Percentiles rank a stretch among this genome's conserved stretches.
Conservation (phyloP, 1,284 basidiomycete genomes). For the Ceratobasidium sp. region DNA sequence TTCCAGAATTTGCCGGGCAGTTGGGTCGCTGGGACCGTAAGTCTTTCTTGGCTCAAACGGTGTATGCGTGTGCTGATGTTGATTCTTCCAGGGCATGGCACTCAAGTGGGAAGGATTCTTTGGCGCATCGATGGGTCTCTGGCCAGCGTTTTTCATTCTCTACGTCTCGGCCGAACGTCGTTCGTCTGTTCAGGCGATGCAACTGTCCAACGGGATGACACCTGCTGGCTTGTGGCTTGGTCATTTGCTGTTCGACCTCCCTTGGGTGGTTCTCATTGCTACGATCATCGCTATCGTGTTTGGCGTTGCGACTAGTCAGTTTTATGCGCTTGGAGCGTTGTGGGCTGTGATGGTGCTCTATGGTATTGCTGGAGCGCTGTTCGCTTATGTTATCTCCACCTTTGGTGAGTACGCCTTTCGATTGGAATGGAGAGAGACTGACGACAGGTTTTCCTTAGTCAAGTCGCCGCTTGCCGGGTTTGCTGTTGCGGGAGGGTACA, state of each 20-base stretch:
- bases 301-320: slow-evolving; percentile 64
- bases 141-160: slow-evolving; percentile 79
- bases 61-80: background rate
- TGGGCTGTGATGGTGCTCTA: slow-evolving; percentile 77
- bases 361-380: slow-evolving; percentile 70
- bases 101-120: slow-evolving; percentile 59
- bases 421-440: background rate
- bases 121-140: slow-evolving; percentile 72
- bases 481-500: slow-evolving; percentile 75
- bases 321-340: slow-evolving; percentile 74
- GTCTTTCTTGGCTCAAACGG: background rate
- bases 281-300: slow-evolving; percentile 71
- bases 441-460: slow-evolving; percentile 45
- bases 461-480: slow-evolving; percentile 76
- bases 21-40: slow-evolving; percentile 28
- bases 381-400: slow-evolving; percentile 71
- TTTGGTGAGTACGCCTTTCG: slow-evolving; percentile 48
- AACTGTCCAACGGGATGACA: slow-evolving; percentile 76
- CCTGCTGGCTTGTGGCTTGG: slow-evolving; percentile 80
- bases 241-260: slow-evolving; percentile 76
- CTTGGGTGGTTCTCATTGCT: slow-evolving; percentile 63
- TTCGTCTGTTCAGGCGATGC: slow-evolving; percentile 78
- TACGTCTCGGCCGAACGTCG: slow-evolving; percentile 74
- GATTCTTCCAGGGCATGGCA: slow-evolving; percentile 16
- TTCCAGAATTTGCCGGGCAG: slow-evolving; percentile 36